These are phyloP conservation scores for Plasmodium gonderi DNA, from an alignment of 169 alveolate genomes.

Conservation along the genomic window DNA sequence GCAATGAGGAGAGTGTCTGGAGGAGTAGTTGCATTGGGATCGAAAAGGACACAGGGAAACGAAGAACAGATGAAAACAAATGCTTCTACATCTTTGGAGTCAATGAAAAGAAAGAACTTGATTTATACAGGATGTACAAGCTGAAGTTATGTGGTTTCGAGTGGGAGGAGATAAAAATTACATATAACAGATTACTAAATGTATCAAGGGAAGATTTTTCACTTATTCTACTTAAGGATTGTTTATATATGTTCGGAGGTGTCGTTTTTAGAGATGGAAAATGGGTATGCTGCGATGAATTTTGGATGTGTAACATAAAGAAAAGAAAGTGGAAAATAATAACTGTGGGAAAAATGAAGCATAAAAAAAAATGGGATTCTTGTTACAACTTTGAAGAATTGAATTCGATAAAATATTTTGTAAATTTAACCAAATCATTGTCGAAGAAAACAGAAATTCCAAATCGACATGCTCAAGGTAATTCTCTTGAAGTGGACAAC, in stretches of 20 bases:
- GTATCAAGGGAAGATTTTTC: constrained; percentile 40
- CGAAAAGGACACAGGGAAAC: not conserved
- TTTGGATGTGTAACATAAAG: constrained; percentile 25
- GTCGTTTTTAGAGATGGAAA: not conserved
- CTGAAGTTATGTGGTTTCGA: constrained; percentile 1
- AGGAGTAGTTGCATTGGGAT: too few species aligned
- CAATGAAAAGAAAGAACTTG: constrained; percentile 15
- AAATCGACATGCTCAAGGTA: too few species aligned
- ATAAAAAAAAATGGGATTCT: not conserved
- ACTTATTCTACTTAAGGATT: not conserved
- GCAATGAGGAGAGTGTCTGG: not conserved
- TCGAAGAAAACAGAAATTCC: too few species aligned
- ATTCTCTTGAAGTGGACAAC: not conserved
- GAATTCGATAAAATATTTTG: not conserved
- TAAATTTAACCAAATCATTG: not conserved
- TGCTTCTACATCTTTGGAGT: constrained; percentile 28
- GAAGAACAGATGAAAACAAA: not conserved
- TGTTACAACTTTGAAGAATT: not conserved
- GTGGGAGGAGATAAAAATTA: constrained; percentile 37
- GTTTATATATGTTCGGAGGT: constrained; percentile 29
- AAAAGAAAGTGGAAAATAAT: constrained; percentile 29
- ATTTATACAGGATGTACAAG: constrained; percentile 11
- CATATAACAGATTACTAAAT: constrained; percentile 20
- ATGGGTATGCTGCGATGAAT: constrained; percentile 15
- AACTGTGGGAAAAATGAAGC: not conserved